Conservation (phyloP, 371 early-diverging fungal genomes). For the Umbelopsis sp. region DNA sequence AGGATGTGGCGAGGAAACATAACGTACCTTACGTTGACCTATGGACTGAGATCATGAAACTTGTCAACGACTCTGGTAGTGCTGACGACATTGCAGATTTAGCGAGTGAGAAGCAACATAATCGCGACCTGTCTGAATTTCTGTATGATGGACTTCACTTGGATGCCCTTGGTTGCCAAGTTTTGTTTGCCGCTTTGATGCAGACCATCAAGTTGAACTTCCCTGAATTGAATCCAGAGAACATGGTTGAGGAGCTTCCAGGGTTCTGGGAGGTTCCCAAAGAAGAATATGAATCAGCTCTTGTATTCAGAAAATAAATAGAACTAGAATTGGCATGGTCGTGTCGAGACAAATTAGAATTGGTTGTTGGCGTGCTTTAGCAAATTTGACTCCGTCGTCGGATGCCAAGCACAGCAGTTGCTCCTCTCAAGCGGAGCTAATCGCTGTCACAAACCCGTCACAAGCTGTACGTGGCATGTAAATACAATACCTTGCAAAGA, state of each 20-base stretch:
- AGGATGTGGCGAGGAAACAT: conserved; percentile 48
- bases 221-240: conserved; percentile 48
- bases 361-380: too few species aligned
- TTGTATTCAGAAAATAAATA: conserved; percentile 26
- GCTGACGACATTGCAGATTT: not conserved
- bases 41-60: conserved; percentile 57
- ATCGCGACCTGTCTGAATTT: conserved; percentile 35
- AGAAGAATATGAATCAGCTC: conserved; percentile 25
- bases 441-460: conserved; percentile 1
- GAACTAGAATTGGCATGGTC: not conserved
- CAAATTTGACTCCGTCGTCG: too few species aligned
- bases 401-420: too few species aligned
- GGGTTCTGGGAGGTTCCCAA: conserved; percentile 30
- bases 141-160: conserved; percentile 73
- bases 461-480: not conserved
- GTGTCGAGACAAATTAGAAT: too few species aligned
- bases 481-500: too few species aligned
- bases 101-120: not conserved
- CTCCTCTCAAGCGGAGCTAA: too few species aligned
- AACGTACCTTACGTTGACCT: conserved; percentile 59
- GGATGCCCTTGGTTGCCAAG: conserved; percentile 55
- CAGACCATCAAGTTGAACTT: conserved; percentile 34
- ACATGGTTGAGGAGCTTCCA: conserved; percentile 36
- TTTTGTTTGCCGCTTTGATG: conserved; percentile 33
- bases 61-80: conserved; percentile 1